These are phyloP conservation scores for Pythium aquatile DNA, from an alignment of 352 stramenopile species.

Conservation along the genomic window DNA sequence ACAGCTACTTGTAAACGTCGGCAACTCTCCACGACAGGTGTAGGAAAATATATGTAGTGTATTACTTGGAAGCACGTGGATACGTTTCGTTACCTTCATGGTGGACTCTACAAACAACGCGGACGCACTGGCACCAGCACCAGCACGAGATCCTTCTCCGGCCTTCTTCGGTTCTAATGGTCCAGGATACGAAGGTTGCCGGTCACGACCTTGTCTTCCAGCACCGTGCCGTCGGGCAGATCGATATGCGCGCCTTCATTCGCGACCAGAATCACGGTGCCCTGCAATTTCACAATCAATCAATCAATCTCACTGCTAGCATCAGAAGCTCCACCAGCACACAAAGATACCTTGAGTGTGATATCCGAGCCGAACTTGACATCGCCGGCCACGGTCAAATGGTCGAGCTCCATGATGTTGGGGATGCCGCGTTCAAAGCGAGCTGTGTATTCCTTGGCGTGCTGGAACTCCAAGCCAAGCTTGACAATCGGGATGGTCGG, in stretches of 20 bases:
- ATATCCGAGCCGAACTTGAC: slow-evolving; percentile 93
- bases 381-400: slow-evolving; percentile 91
- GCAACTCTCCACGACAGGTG: background rate
- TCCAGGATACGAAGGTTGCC: slow-evolving; percentile 93
- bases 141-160: background rate
- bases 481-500: slow-evolving; percentile 92
- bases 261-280: slow-evolving; percentile 94
- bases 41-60: background rate
- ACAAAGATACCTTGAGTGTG: slow-evolving; percentile 77
- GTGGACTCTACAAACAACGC: slow-evolving; percentile 1
- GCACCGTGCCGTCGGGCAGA: slow-evolving; percentile 89
- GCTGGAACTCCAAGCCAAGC: slow-evolving; percentile 90
- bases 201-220: slow-evolving; percentile 95
- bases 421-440: slow-evolving; percentile 89
- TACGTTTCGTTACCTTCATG: slow-evolving; percentile 4
- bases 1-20: too few species aligned
- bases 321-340: background rate
- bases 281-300: slow-evolving; percentile 35
- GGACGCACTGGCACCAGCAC: background rate
- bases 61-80: slow-evolving; percentile 5
- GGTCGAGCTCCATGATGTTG: slow-evolving; percentile 92
- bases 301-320: slow-evolving; percentile 2
- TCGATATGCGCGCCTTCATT: slow-evolving; percentile 94
- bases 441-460: slow-evolving; percentile 83
- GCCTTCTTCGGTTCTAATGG: slow-evolving; percentile 44